Evolutionary conservation across 441 rosid genomes (phyloP), one percentile per base, ranked within the genome.

Genomic region (California macrophylla): DNA sequence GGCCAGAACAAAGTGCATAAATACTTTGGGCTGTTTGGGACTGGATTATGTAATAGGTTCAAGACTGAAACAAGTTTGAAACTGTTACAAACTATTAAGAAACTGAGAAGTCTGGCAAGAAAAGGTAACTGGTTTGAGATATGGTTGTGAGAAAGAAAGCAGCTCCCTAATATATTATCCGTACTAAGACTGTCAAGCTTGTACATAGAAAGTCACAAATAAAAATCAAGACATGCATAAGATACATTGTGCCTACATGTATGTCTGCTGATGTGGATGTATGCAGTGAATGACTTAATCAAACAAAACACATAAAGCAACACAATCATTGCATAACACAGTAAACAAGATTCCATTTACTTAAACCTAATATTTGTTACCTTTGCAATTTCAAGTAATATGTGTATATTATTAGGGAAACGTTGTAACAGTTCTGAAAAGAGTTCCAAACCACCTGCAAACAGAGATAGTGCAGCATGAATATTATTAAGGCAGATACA

Each of bases 351-450:
- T 21, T 54, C 26, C n/a, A 54, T 20, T 20, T 8, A 6, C 13
- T 54, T 18, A 54, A 54, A 21, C 26, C 61, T 54, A 54, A 6
- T 26, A 21, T 54, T 18, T 62, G 84, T 72, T 62, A 93, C 98
- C 97, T 91, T 91, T 60, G 98, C 96, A 25, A 86, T 83, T 84
- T 94, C 98, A 76, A 91, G 97, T 83, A 94, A 81, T 75, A 94
- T 52, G 74, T 94, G 98, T 68, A 83, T 71, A 52, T 91, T 94
- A 69, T 83, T 87, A 25, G 97, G 98, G 80, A 91, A 91, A 63
- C 92, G 88, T 76, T 90, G 98, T 62, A 86, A 74, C 42, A 94
- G 96, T 78, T 92, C 96, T 21, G 78, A 79, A 71, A 85, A 94
- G 76, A 81, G 83, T 74, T 91, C 98, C 89, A 94, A 82, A 58